Evolutionary conservation across 345 rosid genomes (phyloP), one percentile per base, ranked within the genome.

Genomic region (Acer negundo): DNA sequence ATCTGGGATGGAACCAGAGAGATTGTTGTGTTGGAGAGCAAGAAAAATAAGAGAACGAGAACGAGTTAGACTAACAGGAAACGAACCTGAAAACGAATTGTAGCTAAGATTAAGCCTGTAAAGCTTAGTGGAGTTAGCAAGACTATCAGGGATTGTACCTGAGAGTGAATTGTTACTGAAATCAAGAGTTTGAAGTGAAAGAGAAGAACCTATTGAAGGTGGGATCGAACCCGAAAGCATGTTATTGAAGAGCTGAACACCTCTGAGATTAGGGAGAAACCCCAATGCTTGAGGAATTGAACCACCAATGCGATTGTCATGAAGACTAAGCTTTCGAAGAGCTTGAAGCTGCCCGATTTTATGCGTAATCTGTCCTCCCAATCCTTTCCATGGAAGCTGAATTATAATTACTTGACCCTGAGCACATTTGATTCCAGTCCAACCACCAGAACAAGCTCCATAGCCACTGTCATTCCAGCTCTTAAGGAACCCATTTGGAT

Each of bases 391-490:
- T 0, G 99, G 99, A 46, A 97, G 98, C 75, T 93, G 97, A 73
- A 97, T 85, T 1, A 90, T 93, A 9, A 94, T 90, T 6, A 97
- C 97, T 75, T 91, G 92, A 8, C 99, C 99, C 24, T 87, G 83
- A 56, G 90, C 95, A 86, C 98, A 97, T 81, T 97, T 97, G 86
- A 97, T 89, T 2, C 99, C 99, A 16, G 75, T 83, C 99, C 99
- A 97, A 6, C 90, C 85, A 17, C 99, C 99, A 17, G 98, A 89
- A 59, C 99, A 96, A 72, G 92, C 94, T 15, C 87, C 93, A 67
- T 74, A 78, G 2, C 94, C 91, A 68, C 90, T 89, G 16, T 83
- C 91, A 10, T 94, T 94, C 99, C 99, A 96, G 91, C 91, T 86
- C 49, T 80, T 89, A 20, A 96, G 80, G 38, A 83, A 84, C 65